Base-by-base conservation (phyloP, 176 grass and related monocot genomes). In the Ampelocalamus luodianensis region DNA sequence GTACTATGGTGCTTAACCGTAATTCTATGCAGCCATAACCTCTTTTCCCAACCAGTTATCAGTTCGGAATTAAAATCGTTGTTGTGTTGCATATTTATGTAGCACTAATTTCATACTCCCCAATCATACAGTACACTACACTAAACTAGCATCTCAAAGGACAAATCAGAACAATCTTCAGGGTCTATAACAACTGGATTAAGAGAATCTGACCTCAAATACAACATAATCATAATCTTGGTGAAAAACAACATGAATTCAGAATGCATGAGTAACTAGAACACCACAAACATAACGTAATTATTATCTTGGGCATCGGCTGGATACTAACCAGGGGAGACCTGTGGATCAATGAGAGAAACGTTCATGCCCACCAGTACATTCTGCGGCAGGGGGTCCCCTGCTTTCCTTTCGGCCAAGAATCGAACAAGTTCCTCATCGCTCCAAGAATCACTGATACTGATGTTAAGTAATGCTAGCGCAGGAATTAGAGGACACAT, bases 371-470 rank as follows among this genome's bases (percentile, higher is more conserved):
- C 87, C 3, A 32, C 82, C n/a, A 89, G 0, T 22, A 89, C 87
- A 9, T 92, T 83, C 4, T 34, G 24, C 5, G 87, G 91, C 68
- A 86, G 50, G 42, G 70, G 54, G 29, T 92, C 84, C 16, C 65
- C 23, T 0, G 49, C 54, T 77, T 87, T 83, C 76, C 84, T 85
- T 68, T 79, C 84, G 0, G 71, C 76, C 39, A 92, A 29, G 67
- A 89, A 92, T 29, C 63, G 82, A n/a, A 92, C 38, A 72, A 77
- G 84, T 53, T 92, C 84, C 79, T 84, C 91, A 43, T 81, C 84
- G 12, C 55, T 80, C 69, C 84, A 92, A 80, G 49, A 76, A 40
- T 43, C 26, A 23, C 16, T 73, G 60, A 92, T 85, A 66, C 53
- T 64, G 56, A 48, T 54, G 42, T 74, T 18, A 51, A 85, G 82